Evolutionary conservation across 345 rosid genomes (phyloP).

Genomic region (Eucalyptus decipiens): DNA sequence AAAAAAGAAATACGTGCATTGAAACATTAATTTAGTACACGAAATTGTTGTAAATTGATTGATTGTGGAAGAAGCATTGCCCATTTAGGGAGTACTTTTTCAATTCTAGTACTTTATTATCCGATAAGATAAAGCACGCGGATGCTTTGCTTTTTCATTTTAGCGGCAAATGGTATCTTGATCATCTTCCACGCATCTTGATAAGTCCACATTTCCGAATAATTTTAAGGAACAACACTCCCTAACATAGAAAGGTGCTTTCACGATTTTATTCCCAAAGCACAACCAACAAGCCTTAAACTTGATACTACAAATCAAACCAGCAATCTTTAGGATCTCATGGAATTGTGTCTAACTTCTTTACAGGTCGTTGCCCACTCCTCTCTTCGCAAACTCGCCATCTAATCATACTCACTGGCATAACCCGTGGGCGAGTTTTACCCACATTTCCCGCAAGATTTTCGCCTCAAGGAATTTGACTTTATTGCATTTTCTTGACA

Average conservation of each 20-base stretch:
- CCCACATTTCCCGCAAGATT: too few species aligned
- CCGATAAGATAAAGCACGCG: fast-evolving
- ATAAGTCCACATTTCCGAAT: fast-evolving
- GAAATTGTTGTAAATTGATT: not conserved
- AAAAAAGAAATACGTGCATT: too few species aligned
- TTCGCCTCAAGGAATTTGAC: not conserved
- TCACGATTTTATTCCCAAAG: too few species aligned
- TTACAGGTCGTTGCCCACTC: not conserved
- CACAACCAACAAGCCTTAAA: not conserved
- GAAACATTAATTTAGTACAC: not conserved
- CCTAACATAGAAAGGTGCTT: too few species aligned
- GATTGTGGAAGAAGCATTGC: not conserved
- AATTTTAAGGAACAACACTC: too few species aligned
- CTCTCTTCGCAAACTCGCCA: not conserved
- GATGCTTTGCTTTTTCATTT: not conserved
- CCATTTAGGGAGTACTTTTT: not conserved
- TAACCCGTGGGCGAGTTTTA: not conserved
- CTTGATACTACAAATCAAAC: not conserved
- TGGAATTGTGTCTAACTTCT: not conserved
- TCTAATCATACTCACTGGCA: fast-evolving
- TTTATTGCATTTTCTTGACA: not conserved
- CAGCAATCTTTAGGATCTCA: not conserved
- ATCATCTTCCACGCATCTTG: fast-evolving
- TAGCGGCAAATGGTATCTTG: fast-evolving
- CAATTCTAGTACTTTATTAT: not conserved